Conservation (phyloP, 768 basidiomycete species). For the Rhizopogon vesiculosus region DNA sequence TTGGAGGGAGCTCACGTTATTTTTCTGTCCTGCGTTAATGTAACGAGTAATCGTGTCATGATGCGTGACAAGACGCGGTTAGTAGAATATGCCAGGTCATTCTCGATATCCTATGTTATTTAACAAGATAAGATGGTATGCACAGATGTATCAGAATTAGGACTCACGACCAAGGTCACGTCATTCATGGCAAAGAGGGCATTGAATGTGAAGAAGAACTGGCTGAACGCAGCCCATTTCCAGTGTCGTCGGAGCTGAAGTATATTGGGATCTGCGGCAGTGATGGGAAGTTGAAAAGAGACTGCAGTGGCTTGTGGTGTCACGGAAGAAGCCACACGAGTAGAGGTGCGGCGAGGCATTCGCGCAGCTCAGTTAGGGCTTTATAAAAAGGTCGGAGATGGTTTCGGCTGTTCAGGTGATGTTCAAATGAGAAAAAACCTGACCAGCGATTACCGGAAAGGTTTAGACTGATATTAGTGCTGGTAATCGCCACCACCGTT, state of each 20-base stretch:
- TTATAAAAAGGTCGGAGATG: conserved; percentile 35
- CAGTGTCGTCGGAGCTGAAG: conserved; percentile 67
- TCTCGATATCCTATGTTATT: conserved; percentile 64
- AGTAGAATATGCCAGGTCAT: conserved; percentile 62
- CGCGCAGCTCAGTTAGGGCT: conserved; percentile 29
- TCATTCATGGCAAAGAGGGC: conserved; percentile 68
- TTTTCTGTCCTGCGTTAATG: conserved; percentile 78
- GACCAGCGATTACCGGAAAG: background rate
- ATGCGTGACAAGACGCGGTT: conserved; percentile 62
- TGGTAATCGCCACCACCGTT: background rate
- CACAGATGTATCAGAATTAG: background rate
- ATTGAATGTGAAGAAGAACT: conserved; percentile 85
- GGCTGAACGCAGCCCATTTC: conserved; percentile 91
- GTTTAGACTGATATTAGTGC: background rate
- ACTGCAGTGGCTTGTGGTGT: conserved; percentile 23
- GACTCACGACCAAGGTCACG: conserved; percentile 59
- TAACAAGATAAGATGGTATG: conserved; percentile 6
- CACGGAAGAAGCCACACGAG: conserved; percentile 29
- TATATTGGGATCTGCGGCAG: conserved; percentile 36
- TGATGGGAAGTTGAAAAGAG: conserved; percentile 20
- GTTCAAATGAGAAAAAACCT: background rate
- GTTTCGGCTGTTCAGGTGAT: conserved; percentile 17
- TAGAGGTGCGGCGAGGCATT: conserved; percentile 57
- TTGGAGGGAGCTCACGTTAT: conserved; percentile 50
- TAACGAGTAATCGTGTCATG: conserved; percentile 69